Percentiles rank a stretch among this genome's conserved stretches.
These are phyloP conservation scores for Roridomyces roridus DNA, from an alignment of 768 basidiomycete species.

Conservation along the genomic window DNA sequence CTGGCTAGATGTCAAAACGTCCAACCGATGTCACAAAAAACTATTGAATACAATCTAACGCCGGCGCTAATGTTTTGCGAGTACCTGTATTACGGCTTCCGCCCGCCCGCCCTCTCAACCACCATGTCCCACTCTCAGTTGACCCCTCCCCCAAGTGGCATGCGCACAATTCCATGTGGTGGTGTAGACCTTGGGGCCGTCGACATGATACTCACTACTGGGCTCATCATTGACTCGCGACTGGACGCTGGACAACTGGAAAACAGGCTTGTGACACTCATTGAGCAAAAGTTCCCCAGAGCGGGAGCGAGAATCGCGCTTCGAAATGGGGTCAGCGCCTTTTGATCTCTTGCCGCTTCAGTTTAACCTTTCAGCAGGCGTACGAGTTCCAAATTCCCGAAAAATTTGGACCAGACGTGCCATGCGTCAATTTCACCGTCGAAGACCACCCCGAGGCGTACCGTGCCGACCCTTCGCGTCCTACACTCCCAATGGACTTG, in stretches of 20 bases:
- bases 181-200: slow-evolving; percentile 1
- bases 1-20: too few species aligned
- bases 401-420: not conserved
- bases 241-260: slow-evolving; percentile 11
- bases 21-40: too few species aligned
- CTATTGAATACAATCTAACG: too few species aligned
- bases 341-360: not conserved
- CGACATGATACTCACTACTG: slow-evolving; percentile 13
- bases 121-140: not conserved
- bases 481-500: not conserved
- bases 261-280: slow-evolving; percentile 5
- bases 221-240: slow-evolving; percentile 12
- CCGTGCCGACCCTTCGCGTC: not conserved
- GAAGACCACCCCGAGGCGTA: slow-evolving; percentile 10
- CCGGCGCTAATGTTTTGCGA: too few species aligned
- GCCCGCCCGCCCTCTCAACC: too few species aligned
- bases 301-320: slow-evolving; percentile 18
- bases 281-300: slow-evolving; percentile 11
- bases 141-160: slow-evolving; percentile 7
- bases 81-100: too few species aligned
- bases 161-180: slow-evolving; percentile 14
- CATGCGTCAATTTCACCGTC: slow-evolving; percentile 2
- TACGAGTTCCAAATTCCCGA: slow-evolving; percentile 16
- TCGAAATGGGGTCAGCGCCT: slow-evolving; percentile 8
- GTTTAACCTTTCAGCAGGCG: not conserved